Base-by-base conservation (phyloP, 2,329 filamentous ascomycete genomes). In the Phialemonium atrogriseum region DNA sequence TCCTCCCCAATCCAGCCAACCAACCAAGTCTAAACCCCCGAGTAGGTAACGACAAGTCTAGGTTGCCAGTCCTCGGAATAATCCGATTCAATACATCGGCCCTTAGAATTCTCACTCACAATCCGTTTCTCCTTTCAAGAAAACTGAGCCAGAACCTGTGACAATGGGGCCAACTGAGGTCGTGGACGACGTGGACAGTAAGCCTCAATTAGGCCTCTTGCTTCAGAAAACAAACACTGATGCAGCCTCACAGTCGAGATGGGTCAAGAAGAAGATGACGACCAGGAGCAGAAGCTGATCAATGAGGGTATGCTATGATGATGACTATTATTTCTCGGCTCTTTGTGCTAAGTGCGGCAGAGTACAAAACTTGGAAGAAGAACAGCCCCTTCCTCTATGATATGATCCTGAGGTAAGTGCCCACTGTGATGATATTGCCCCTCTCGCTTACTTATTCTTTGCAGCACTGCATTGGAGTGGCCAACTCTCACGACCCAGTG, bases 311-410 rank as follows among this genome's bases (percentile, higher is more conserved):
- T 4, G 36, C 30, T 4, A 20, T 14, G n/a, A 6, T 18, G 13
- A 18, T 13, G 22, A 10, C 12, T 9, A 5, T 14, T 14, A 24
- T 15, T 8, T 6, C 15, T 14, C 13, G 21, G 24, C 27, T 15
- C 26, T 26, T 28, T 5, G 23, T 18, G 10, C 36, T 39, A 14
- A 38, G 28, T 10, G 12, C 12, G 12, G 24, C 48, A 87, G 91
- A 98, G 58, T 98, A 98, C 74, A 98, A 98, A 60, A 95, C 89
- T 44, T 98, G 91, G 91, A 98, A 98, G 72, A 98, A 98, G 70
- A 98, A 98, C 62, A 86, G 84, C 43, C 88, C 91, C 4, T 96
- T 96, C 54, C 81, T 98, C 48, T 98, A 98, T 59, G 91, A 98
- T 57, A 85, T 95, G 77, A 91, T 98, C 44, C 71, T 96, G 42